Evolutionary conservation across 1,284 basidiomycete genomes (phyloP), one percentile per base, ranked within the genome.

Genomic region (Pisolithus thermaeus): DNA sequence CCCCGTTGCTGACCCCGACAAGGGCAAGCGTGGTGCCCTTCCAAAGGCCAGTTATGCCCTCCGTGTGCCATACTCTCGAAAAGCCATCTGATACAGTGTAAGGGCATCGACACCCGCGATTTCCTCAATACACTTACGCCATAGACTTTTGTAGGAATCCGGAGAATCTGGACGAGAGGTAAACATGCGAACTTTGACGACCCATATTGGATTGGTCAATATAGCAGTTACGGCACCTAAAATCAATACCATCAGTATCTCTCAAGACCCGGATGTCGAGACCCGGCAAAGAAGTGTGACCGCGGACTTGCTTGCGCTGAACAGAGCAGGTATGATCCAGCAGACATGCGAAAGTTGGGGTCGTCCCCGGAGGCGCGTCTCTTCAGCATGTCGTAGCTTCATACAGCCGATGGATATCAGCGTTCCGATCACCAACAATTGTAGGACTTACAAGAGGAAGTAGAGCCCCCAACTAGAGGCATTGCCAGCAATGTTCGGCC

Each of bases 381-480:
- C 73, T 98, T 98, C 61, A 98, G 81, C 81, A 91, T 90, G 59
- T 97, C 95, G 66, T 99, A 98, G 68, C 94, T 97, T 7, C 35
- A 51, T 49, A 47, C 22, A 25, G 23, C 32, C 1, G 11, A 20
- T 56, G 49, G 59, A 57, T 41, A 14, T 35, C 32, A 35, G 16
- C 49, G 5, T 38, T 18, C 46, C 35, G 42, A 20, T 14, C 30
- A 46, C 32, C 39, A 41, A 28, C 16, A 25, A 22, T 25, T 9
- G 46, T 25, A 50, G 54, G 20, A 54, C 92, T 71, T 66, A 96
- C 96, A 97, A 97, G 56, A 97, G 79, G 71, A 99, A 99, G 71
- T 99, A 99, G 30, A 97, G 72, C 0, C 97, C 96, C 96, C 96
- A 99, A 61, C 91, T 95, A 6, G 89, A 84, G n/a, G 95, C 93